Percentiles rank a stretch among this genome's conserved stretches.
phyloP scores from a whole-genome alignment of 306 rosid genomes.

The Leucaena leucocephala region DNA sequence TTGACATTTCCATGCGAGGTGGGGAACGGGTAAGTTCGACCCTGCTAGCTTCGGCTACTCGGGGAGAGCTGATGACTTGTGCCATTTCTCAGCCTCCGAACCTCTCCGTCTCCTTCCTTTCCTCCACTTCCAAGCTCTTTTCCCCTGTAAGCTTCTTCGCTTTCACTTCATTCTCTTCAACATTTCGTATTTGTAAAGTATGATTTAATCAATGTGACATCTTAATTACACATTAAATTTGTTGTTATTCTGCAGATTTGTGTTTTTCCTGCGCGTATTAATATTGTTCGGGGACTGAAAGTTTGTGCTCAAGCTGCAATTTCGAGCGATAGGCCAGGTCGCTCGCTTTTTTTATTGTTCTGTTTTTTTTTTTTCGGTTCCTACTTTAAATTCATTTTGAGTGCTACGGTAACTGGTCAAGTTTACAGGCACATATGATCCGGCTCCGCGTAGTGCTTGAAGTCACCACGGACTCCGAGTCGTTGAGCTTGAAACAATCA shows the following conservation, averaged over 20 bases:
- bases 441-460: constrained; percentile 73
- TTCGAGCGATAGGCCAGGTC: constrained; percentile 51
- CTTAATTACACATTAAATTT: background rate
- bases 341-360: background rate
- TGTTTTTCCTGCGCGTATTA: constrained; percentile 36
- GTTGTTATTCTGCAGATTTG: constrained; percentile 27
- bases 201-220: background rate
- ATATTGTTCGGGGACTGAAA: constrained; percentile 45
- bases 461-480: constrained; percentile 80
- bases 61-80: constrained; percentile 1
- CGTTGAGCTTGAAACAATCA: constrained; percentile 81
- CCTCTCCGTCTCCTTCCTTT: constrained; percentile 36
- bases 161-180: background rate
- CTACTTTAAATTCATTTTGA: background rate
- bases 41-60: background rate
- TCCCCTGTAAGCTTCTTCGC: constrained; percentile 33
- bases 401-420: background rate
- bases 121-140: constrained; percentile 24
- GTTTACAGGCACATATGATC: constrained; percentile 60
- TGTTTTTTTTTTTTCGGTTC: background rate
- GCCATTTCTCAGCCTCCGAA: constrained; percentile 31
- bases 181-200: background rate
- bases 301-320: constrained; percentile 51
- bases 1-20: background rate
- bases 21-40: background rate